phyloP scores from a whole-genome alignment of 129 eudicot species.

The Silybum marianum region DNA sequence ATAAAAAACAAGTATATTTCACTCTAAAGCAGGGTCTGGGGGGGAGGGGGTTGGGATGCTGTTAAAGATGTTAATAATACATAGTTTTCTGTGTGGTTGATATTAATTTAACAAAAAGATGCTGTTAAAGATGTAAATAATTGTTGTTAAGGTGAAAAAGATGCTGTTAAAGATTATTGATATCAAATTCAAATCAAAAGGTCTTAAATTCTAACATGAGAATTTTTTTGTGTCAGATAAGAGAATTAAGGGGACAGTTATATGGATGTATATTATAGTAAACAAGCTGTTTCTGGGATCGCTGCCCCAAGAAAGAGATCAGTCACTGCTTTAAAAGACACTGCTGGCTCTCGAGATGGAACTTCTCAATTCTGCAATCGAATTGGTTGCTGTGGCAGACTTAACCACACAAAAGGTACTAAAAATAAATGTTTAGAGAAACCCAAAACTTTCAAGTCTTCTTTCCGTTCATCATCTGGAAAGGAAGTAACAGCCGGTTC shows the following conservation, averaged over 20 bases:
- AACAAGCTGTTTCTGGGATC: slow-evolving; percentile 54
- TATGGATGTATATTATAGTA: slow-evolving; percentile 64
- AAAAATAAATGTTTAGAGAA: slow-evolving; percentile 51
- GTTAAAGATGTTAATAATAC: background rate
- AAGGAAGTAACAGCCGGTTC: slow-evolving; percentile 51
- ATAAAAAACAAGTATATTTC: background rate
- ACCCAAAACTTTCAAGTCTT: slow-evolving; percentile 46
- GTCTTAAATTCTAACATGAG: background rate
- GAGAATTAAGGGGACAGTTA: slow-evolving; percentile 7
- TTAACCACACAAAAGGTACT: slow-evolving; percentile 47
- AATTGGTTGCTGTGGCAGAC: slow-evolving; percentile 79
- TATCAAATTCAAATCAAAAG: background rate
- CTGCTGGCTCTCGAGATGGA: slow-evolving; percentile 43
- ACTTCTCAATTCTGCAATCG: slow-evolving; percentile 74
- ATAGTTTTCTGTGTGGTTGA: background rate
- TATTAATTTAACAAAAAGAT: background rate
- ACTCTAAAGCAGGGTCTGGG: background rate
- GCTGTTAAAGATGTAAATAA: background rate
- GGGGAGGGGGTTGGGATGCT: too few species aligned
- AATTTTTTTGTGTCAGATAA: slow-evolving; percentile 27
- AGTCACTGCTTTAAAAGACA: slow-evolving; percentile 42
- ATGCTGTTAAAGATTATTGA: background rate
- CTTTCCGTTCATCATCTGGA: slow-evolving; percentile 45
- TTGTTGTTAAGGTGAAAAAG: background rate
- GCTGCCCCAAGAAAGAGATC: slow-evolving; percentile 54